phyloP scores from a whole-genome alignment of 2,329 filamentous ascomycete genomes.

The Verticillium albo-atrum region DNA sequence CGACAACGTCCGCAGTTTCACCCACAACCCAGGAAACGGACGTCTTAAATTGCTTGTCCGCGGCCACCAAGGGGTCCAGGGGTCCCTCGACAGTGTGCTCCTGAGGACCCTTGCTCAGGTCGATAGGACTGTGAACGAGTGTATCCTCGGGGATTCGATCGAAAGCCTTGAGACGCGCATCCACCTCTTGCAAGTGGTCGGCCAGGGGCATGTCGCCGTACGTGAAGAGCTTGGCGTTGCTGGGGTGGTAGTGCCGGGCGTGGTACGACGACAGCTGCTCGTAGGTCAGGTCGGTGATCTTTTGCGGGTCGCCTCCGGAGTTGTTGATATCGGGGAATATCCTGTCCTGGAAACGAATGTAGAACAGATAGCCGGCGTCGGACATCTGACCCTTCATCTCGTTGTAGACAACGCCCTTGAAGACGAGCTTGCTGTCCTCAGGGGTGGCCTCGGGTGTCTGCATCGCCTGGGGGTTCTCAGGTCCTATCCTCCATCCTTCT shows the following conservation, averaged over 20 bases:
- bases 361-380: conserved; percentile 92
- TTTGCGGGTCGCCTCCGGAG: conserved; percentile 91
- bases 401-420: conserved; percentile 98
- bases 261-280: conserved; percentile 87
- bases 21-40: conserved; percentile 91
- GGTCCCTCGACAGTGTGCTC: conserved; percentile 73
- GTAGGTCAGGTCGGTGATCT: conserved; percentile 93
- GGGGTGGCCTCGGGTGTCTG: conserved; percentile 35
- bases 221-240: conserved; percentile 92
- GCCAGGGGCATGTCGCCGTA: conserved; percentile 88
- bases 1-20: conserved; percentile 74
- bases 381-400: conserved; percentile 99
- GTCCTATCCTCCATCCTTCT: conserved; percentile 94
- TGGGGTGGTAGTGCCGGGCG: conserved; percentile 90
- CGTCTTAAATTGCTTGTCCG: conserved; percentile 87
- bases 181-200: conserved; percentile 75
- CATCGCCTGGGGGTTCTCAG: conserved; percentile 71
- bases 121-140: conserved; percentile 72
- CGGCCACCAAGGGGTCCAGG: conserved; percentile 78
- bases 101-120: conserved; percentile 61
- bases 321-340: conserved; percentile 95
- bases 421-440: conserved; percentile 70
- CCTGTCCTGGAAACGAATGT: conserved; percentile 90
- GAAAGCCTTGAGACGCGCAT: conserved; percentile 70
- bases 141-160: conserved; percentile 64